Percentiles rank a stretch among this genome's conserved stretches.
Conservation (phyloP, 805 yeast species). For the Starmerella lactis-condensi region DNA sequence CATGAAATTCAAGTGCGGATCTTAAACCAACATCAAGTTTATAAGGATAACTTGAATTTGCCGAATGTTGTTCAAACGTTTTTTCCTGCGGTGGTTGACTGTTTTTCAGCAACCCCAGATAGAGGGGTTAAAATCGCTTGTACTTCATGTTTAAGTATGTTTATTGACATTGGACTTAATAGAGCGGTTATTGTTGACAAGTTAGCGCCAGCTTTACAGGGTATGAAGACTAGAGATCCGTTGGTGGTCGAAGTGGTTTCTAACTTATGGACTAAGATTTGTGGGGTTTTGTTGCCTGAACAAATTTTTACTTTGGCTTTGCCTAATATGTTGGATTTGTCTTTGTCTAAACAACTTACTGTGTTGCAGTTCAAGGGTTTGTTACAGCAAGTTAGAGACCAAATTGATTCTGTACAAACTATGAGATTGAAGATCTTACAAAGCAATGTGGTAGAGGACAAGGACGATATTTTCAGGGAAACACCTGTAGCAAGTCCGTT, state of each 20-base stretch:
- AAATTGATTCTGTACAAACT: conserved; percentile 29
- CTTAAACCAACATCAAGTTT: conserved; percentile 27
- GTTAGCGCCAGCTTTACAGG: conserved; percentile 57
- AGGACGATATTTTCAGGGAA: conserved; percentile 10
- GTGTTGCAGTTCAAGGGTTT: conserved; percentile 27
- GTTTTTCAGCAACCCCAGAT: conserved; percentile 72
- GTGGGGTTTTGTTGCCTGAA: conserved; percentile 30
- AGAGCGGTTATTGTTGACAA: conserved; percentile 55
- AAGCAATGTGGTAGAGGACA: conserved; percentile 7
- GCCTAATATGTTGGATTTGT: conserved; percentile 35
- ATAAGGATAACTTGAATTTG: conserved; percentile 38
- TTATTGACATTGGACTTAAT: conserved; percentile 30
- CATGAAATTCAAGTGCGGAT: conserved; percentile 34
- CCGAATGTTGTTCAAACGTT: conserved; percentile 53
- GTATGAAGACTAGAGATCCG: conserved; percentile 60
- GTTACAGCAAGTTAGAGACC: conserved; percentile 25
- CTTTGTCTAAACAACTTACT: conserved; percentile 30
- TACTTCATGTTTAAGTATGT: conserved; percentile 7
- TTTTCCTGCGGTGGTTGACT: conserved; percentile 51
- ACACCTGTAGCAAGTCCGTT: too few species aligned
- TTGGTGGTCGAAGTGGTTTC: conserved; percentile 37
- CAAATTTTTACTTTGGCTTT: conserved; percentile 34
- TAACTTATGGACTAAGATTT: conserved; percentile 24
- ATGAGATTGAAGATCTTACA: conserved; percentile 20
- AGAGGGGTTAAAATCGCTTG: conserved; percentile 48